Percentiles rank a stretch among this genome's conserved stretches.
Evolutionary conservation across 2,329 filamentous ascomycete genomes (phyloP).

Genomic region (Cladobotryum protrusum): DNA sequence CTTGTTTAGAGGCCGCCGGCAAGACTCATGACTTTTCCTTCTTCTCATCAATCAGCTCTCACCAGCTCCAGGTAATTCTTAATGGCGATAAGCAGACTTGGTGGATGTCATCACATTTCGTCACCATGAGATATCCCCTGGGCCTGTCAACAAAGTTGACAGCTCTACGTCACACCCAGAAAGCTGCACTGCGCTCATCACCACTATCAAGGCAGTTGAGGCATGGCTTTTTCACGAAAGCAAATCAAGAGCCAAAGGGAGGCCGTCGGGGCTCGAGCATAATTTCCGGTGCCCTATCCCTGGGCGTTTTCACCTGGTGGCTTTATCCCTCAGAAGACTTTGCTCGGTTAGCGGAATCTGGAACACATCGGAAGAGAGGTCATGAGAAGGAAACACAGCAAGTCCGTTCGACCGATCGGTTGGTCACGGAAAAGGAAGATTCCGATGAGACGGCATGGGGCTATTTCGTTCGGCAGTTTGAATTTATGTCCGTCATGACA

Average conservation of each 20-base stretch:
- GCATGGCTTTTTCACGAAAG: slow-evolving; percentile 14
- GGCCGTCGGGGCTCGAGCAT: slow-evolving; percentile 15
- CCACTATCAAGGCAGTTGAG: slow-evolving; percentile 16
- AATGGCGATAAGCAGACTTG: too few species aligned
- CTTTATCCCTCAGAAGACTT: slow-evolving; percentile 40
- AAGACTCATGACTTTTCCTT: neutral
- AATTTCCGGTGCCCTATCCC: slow-evolving; percentile 28
- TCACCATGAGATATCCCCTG: slow-evolving; percentile 12
- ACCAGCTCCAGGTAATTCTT: too few species aligned
- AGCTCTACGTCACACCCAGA: slow-evolving; percentile 3
- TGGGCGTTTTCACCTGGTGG: slow-evolving; percentile 36
- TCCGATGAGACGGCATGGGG: slow-evolving; percentile 39
- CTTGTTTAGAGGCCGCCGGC: neutral
- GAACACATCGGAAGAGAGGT: neutral
- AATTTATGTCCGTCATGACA: slow-evolving; percentile 47
- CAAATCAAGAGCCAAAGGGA: slow-evolving; percentile 16
- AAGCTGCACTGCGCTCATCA: slow-evolving; percentile 2
- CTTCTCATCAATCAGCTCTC: neutral
- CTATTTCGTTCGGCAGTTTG: slow-evolving; percentile 41
- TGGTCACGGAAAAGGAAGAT: slow-evolving; percentile 14
- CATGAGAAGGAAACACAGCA: slow-evolving; percentile 16
- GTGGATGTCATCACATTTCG: neutral
- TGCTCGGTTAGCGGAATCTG: slow-evolving; percentile 25
- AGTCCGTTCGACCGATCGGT: slow-evolving; percentile 1
- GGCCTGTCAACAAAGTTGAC: slow-evolving; percentile 10